A percentile compares a stretch with the other conserved stretches of the same genome.
These are phyloP conservation scores for Sordariomycetes sp. DNA, from an alignment of 2,329 filamentous ascomycete species.

Conservation along the genomic window DNA sequence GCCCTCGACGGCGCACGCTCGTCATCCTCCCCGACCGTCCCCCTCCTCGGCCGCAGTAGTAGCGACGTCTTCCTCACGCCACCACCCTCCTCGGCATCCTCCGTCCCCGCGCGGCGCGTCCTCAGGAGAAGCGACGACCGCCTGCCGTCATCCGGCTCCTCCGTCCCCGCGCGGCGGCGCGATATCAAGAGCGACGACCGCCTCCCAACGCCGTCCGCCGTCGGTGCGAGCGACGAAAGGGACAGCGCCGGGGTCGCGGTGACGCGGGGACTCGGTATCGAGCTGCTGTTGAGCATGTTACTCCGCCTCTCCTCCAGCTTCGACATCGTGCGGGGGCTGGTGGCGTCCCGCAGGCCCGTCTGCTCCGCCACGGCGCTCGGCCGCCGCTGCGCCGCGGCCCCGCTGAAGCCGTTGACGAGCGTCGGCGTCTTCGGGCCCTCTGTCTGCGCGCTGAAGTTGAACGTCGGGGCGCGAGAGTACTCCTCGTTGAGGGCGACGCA, in stretches of 20 bases:
- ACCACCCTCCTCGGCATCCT: constrained; percentile 30
- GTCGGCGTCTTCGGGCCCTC: constrained; percentile 26
- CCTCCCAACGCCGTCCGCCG: constrained; percentile 15
- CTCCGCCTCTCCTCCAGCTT: constrained; percentile 40
- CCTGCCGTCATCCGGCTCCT: constrained; percentile 36
- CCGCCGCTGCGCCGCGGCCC: constrained; percentile 22
- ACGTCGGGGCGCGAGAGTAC: constrained; percentile 10
- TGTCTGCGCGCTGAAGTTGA: not conserved
- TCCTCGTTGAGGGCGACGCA: constrained; percentile 71
- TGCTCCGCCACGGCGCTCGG: constrained; percentile 27
- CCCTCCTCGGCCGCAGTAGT: constrained; percentile 29
- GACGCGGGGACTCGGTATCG: constrained; percentile 30
- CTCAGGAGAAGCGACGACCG: constrained; percentile 33
- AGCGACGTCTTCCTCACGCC: constrained; percentile 23
- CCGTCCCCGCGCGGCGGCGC: constrained; percentile 32
- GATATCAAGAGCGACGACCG: constrained; percentile 39
- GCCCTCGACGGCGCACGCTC: constrained; percentile 46
- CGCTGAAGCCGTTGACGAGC: constrained; percentile 24
- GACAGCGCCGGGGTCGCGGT: constrained; percentile 26
- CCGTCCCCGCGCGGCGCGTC: constrained; percentile 29
- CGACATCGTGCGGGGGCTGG: constrained; percentile 33
- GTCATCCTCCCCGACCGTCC: constrained; percentile 32
- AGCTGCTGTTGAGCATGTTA: constrained; percentile 28
- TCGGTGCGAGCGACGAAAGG: constrained; percentile 20
- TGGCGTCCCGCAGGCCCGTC: constrained; percentile 19